Base-by-base conservation (phyloP, 768 basidiomycete species). In the Russula olivacea region DNA sequence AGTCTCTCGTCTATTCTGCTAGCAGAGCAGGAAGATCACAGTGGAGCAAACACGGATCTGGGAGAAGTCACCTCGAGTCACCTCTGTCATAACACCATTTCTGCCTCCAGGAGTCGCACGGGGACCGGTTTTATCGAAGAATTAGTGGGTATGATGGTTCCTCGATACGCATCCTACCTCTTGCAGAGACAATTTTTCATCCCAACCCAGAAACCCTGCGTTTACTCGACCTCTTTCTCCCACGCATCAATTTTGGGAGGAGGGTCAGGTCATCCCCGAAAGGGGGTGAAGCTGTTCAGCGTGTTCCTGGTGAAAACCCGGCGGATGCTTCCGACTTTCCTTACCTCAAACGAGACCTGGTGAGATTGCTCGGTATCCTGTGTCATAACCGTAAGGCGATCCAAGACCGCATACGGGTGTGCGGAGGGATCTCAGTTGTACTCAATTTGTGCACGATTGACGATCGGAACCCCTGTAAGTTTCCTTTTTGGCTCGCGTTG, bases 391-490 rank as follows among this genome's bases (percentile, higher is more conserved):
- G 80, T 67, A 84, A 74, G 70, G 77, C 74, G 34, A 84, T 87
- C 47, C 93, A 95, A 71, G 89, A 96, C 73, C 81, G 84, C 10
- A 79, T 87, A 45, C 81, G 93, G 54, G 73, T 73, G 40, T 83
- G 80, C 66, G 88, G 83, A 25, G 93, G 93, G 51, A 84, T 97
- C 63, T 80, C 86, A 56, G 81, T 92, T 51, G 80, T 96, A 19
- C 85, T 97, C 83, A 89, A 88, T 70, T 78, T 94, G 75, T 95
- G 93, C 73, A 90, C 91, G 19, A 78, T 93, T 30, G 94, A 98
- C 72, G 93, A 94, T 69, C 77, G 87, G 61, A 97, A 95, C 74
- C 94, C 94, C 43, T 94, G 94, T 96, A 72, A 75, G 93, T 84
- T 28, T 36, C 25, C 51, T 55, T 61, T 58, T 52, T 48, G 7